Percentiles rank a stretch among this genome's conserved stretches.
These are phyloP conservation scores for Aspergillus indologenus DNA, from an alignment of 495 filamentous ascomycete species.

Conservation along the genomic window DNA sequence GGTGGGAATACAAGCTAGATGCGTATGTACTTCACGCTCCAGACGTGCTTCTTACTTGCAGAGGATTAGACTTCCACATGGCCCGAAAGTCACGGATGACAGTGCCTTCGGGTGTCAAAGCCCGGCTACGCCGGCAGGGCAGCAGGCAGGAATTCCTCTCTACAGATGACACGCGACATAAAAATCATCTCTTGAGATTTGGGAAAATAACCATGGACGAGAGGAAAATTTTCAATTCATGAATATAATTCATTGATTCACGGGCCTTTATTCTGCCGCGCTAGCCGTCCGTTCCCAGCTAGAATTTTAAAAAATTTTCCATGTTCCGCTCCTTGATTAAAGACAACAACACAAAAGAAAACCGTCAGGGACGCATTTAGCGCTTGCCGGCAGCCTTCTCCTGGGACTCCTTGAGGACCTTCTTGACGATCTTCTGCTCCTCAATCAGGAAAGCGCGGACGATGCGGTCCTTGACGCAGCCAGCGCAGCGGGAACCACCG, in stretches of 20 bases:
- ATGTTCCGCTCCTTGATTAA: constrained; percentile 37
- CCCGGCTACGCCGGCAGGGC: too few relatives aligned
- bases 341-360: constrained; percentile 32
- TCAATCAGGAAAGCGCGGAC: constrained; percentile 98
- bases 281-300: constrained; percentile 26
- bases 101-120: too few relatives aligned
- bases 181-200: too few relatives aligned
- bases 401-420: constrained; percentile 95
- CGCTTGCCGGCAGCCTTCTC: constrained; percentile 61
- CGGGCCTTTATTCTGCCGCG: constrained; percentile 12
- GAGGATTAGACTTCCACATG: too few relatives aligned
- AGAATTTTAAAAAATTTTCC: constrained; percentile 33
- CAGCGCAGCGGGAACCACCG: constrained; percentile 95
- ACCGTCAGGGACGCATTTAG: constrained; percentile 41
- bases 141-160: neutral
- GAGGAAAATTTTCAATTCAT: constrained; percentile 16
- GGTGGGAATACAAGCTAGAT: too few relatives aligned
- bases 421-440: constrained; percentile 99
- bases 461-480: constrained; percentile 97
- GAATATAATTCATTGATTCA: constrained; percentile 22
- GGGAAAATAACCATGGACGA: neutral
- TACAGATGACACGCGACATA: neutral
- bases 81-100: too few relatives aligned
- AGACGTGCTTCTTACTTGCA: too few relatives aligned
- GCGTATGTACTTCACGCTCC: too few relatives aligned